Evolutionary conservation across 208 protist species (phyloP), one percentile per base, ranked within the genome.

Genomic region (Jaenimonas drosophilae): DNA sequence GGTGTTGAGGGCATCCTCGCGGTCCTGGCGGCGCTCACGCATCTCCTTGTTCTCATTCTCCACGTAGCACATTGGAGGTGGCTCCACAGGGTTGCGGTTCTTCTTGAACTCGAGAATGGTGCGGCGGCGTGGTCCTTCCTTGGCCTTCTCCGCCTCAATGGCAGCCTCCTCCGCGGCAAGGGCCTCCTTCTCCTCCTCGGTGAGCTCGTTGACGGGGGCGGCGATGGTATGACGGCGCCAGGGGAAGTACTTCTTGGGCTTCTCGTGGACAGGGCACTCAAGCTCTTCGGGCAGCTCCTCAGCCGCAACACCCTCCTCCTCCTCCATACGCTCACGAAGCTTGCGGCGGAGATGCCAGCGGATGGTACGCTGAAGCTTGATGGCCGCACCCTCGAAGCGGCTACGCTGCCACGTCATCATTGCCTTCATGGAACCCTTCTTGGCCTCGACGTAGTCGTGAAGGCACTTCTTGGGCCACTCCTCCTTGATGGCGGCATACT

Each of bases 331-430:
- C 7, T 19, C 16, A 38, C 34, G 43, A 38, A 41, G 36, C 14
- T 45, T 25, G 25, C 61, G 54, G 40, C 34, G 24, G 54, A 63
- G 57, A 16, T 48, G 32, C 79, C 79, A 88, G 29, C 84, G 76
- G 46, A 74, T 53, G 9, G 66, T 49, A 0, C 64, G 76, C 54
- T 92, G 84, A 28, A 92, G 48, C 29, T 64, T 56, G 24, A 74
- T 36, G n/a, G 79, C 79, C 1, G 84, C 78, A 12, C 48, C 30
- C 33, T 88, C 84, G 50, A 65, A 87, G 7, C 63, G 67, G 40
- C 52, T 42, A 30, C 66, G 65, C 61, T 92, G 84, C 84, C 84
- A 92, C 38, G 65, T 76, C 48, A 87, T 71, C 51, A 90, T 76
- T 26, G 64, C 65, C 3, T 42, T 49, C 31, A 75, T 80, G 21